Base-by-base conservation (phyloP, 768 basidiomycete genomes). In the Tylopilus cervinicoccineus region DNA sequence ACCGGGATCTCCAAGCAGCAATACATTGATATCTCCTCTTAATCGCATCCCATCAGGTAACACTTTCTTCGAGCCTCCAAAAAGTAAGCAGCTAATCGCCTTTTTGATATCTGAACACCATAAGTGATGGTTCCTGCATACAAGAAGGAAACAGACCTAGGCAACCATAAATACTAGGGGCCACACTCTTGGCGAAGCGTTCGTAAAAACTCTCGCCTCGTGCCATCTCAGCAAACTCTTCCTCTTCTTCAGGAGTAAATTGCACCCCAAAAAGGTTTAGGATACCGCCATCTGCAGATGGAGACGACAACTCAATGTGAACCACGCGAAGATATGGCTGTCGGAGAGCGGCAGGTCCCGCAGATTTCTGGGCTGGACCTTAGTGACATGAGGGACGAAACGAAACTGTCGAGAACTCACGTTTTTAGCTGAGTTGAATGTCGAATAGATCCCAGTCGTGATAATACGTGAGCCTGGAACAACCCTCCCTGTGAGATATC, bases 31-130 rank as follows among this genome's bases (percentile, higher is more conserved):
- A 63, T 99, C 96, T 11, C 96, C 96, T 64, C 96, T 79, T 34
- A 99, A 70, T 27, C 96, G 79, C 91, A 97, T 94, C 9, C 96
- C 94, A 64, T 99, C 96, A 8, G 96, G 96, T 6, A 99, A 71
- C 42, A 96, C 76, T 69, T 99, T 99, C 73, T 93, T 98, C 17
- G 93, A 94, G 6, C 96, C 96, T 24, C 96, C 96, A 57, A 98
- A 93, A 7, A 99, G 73, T n/a, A 99, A 73, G 66, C 95, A 98
- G 0, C 89, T 81, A 41, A 99, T 93, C 5, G 96, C 92, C 57
- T 97, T 99, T 72, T 98, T 99, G 60, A 98, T 98, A 65, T 99
- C 96, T 95, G 43, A 27, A 19, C n/a, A 20, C 37, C 16, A 22
- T 65, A 22, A 62, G 57, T 8, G 29, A 32, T 28, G 23, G 6